Base-by-base conservation (phyloP, 2,329 filamentous ascomycete genomes). In the Lasiodiplodia gonubiensis region DNA sequence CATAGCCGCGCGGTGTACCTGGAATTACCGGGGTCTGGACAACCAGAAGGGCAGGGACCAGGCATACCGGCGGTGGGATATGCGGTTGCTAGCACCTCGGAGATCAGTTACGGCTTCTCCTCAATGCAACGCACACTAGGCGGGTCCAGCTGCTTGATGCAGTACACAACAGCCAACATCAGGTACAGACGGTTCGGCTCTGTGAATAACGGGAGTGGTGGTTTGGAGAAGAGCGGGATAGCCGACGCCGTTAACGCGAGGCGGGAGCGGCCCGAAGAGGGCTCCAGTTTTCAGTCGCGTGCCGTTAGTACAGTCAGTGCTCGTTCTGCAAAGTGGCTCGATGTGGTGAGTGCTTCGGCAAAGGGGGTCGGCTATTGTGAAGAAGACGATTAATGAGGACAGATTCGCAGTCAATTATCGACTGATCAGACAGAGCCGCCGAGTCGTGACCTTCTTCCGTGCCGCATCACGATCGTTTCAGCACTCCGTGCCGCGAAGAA, bases 231-330 rank as follows among this genome's bases (percentile, higher is more conserved):
- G 30, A 14, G 21, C 35, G 7, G 39, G 53, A 55, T 14, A 33
- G 39, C n/a, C n/a, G 42, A 30, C 27, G 59, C 11, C 12, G 54
- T 35, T 35, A 16, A 46, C 11, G 23, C 55, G 16, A 48, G 25
- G 46, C 59, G 59, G 46, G 59, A 63, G 42, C 59, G 59, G 59
- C 18, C 59, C 59, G 59, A 63, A 63, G 59, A 51, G 59, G 57
- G 27, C 46, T 39, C 59, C 59, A 37, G 42, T 63, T 49, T 63
- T 63, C 21, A 25, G 30, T 33, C 30, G 53, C 33, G 57, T 33
- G 25, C 30, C 7, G 7, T 8, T 18, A 7, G 55, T 7, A 23
- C 49, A 18, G 57, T 61, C 57, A 33, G 57, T 61, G 57, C 42
- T 21, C 27, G 6, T 14, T 27, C 12, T 27, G 27, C 4, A 21